Evolutionary conservation across 768 basidiomycete genomes (phyloP).

Genomic region (Sporobolomyces pararoseus): DNA sequence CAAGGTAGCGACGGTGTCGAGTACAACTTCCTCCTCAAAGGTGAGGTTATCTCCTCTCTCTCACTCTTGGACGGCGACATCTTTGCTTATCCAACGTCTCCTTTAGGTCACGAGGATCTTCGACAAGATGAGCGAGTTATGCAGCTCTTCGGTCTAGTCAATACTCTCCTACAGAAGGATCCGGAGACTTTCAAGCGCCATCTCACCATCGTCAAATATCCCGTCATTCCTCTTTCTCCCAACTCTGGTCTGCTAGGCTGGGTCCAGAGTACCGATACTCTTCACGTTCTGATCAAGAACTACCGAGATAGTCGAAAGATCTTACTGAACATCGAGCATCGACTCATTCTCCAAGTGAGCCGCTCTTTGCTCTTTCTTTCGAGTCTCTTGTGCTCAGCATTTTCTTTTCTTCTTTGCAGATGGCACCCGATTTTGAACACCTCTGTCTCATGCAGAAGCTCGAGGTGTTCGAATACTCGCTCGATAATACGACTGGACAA

Average conservation of each 20-base stretch:
- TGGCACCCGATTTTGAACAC: slow-evolving; percentile 98
- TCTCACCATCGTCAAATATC: slow-evolving; percentile 85
- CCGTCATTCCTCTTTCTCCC: slow-evolving; percentile 90
- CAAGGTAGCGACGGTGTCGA: slow-evolving; percentile 89
- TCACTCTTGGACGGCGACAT: no score
- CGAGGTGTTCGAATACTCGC: slow-evolving; percentile 96
- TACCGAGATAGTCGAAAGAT: slow-evolving; percentile 88
- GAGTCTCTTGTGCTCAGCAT: background rate
- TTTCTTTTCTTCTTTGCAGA: slow-evolving; percentile 55
- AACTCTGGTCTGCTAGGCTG: slow-evolving; percentile 92
- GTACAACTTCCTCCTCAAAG: slow-evolving; percentile 88
- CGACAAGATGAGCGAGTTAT: slow-evolving; percentile 98
- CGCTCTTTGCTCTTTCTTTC: slow-evolving; percentile 3
- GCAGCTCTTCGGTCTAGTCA: slow-evolving; percentile 96
- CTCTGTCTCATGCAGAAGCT: slow-evolving; percentile 92
- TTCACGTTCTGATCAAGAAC: slow-evolving; percentile 92
- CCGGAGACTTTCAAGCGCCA: slow-evolving; percentile 93
- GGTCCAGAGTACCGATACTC: slow-evolving; percentile 91
- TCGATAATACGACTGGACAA: slow-evolving; percentile 97
- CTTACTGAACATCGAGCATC: slow-evolving; percentile 92
- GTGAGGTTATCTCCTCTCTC: slow-evolving; percentile 50
- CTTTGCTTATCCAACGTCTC: background rate
- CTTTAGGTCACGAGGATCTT: slow-evolving; percentile 88
- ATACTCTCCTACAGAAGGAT: slow-evolving; percentile 86
- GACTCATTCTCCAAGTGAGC: slow-evolving; percentile 90